Conservation (phyloP, 129 eudicot species). For the Flaveria linearis region DNA sequence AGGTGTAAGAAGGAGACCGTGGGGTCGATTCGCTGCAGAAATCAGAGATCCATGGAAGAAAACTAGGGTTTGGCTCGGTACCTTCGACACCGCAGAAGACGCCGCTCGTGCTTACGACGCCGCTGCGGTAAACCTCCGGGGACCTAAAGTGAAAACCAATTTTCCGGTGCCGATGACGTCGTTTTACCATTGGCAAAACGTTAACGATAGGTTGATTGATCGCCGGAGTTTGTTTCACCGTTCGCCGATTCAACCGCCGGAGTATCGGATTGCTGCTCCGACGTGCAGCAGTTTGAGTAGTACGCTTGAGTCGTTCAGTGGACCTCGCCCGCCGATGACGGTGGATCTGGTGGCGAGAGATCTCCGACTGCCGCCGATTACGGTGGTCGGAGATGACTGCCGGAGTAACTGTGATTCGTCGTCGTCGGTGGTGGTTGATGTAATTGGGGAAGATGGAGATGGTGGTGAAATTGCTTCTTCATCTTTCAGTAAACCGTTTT, state of each 20-base stretch:
- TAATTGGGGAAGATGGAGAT: constrained; percentile 31
- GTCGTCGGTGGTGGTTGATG: constrained; percentile 69
- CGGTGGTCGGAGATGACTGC: constrained; percentile 59
- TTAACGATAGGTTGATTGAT: constrained; percentile 38
- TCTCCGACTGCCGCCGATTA: constrained; percentile 24
- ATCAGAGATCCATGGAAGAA: constrained; percentile 47
- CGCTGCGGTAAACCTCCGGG: constrained; percentile 41
- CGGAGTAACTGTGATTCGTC: constrained; percentile 92
- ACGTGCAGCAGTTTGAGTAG: constrained; percentile 78
- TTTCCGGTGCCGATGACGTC: constrained; percentile 27
- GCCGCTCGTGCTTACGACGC: constrained; percentile 52
- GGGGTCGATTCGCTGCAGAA: constrained; percentile 50
- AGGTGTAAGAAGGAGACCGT: constrained; percentile 37
- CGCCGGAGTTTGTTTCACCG: constrained; percentile 5
- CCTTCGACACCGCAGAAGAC: constrained; percentile 42
- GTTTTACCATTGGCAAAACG: constrained; percentile 27
- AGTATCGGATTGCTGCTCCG: constrained; percentile 46
- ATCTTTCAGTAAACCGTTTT: constrained; percentile 38
- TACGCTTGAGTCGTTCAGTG: constrained; percentile 82
- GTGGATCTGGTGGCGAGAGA: not conserved
- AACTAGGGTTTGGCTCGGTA: constrained; percentile 46
- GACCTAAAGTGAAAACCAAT: constrained; percentile 43
- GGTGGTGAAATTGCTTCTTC: constrained; percentile 53
- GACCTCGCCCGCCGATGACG: constrained; percentile 43
- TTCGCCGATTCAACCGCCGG: constrained; percentile 12